These are phyloP conservation scores for Phylloporus arenicola DNA, from an alignment of 768 basidiomycete species.

Conservation along the genomic window DNA sequence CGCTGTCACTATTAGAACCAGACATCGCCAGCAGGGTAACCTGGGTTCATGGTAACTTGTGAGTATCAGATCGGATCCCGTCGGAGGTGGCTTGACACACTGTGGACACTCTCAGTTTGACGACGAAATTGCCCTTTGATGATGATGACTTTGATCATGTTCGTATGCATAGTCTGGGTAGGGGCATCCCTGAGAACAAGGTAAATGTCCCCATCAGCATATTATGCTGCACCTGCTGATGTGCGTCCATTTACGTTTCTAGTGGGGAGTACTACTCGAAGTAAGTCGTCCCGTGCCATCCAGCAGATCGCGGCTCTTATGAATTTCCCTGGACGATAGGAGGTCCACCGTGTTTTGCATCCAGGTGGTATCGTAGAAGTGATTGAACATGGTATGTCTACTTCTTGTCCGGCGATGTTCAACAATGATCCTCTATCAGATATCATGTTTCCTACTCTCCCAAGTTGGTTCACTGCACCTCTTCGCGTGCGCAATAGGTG, in stretches of 20 bases:
- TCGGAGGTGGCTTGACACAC: slow-evolving; percentile 1
- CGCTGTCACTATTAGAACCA: slow-evolving; percentile 45
- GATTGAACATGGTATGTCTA: slow-evolving; percentile 59
- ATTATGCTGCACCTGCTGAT: slow-evolving; percentile 4
- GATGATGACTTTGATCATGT: slow-evolving; percentile 81
- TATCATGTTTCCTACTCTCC: slow-evolving; percentile 68
- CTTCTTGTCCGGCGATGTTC: neutral
- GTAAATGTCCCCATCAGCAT: slow-evolving; percentile 24
- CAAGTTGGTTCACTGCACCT: slow-evolving; percentile 72
- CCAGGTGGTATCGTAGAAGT: slow-evolving; percentile 70
- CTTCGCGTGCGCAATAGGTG: slow-evolving; percentile 50
- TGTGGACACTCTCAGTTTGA: slow-evolving; percentile 47
- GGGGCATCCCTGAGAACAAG: slow-evolving; percentile 73
- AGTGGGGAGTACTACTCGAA: slow-evolving; percentile 70
- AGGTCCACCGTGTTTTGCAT: slow-evolving; percentile 63
- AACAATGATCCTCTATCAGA: slow-evolving; percentile 37
- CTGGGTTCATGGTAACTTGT: slow-evolving; percentile 82
- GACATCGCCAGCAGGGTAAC: slow-evolving; percentile 52
- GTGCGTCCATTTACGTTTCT: slow-evolving; percentile 1
- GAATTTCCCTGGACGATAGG: slow-evolving; percentile 37
- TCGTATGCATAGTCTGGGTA: slow-evolving; percentile 61
- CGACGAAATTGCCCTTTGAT: slow-evolving; percentile 72
- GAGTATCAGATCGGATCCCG: slow-evolving; percentile 19
- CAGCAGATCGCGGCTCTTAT: slow-evolving; percentile 1
- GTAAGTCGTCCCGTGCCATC: slow-evolving; percentile 29